Base-by-base conservation (phyloP, 805 yeast species). In the Ogataea trehalophila region DNA sequence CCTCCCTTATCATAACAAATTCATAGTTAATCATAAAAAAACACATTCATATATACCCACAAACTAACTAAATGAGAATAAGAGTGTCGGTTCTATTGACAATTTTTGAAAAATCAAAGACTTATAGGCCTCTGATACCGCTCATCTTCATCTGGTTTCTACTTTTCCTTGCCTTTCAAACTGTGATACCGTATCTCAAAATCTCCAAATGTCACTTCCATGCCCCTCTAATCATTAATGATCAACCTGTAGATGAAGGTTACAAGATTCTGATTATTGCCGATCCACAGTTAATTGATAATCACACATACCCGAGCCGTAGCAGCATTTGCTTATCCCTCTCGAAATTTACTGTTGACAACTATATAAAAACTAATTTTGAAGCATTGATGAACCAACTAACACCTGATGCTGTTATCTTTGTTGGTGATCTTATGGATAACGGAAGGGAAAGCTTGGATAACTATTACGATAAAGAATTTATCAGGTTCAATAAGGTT, bases 261-360 rank as follows among this genome's bases (percentile, higher is more conserved):
- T 49, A 48, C 39, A 60, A 55, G 37, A 40, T 61, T 2, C 50
- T 63, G 33, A 36, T 94, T 13, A 73, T 88, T 34, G 98, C 97
- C 0, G 99, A 94, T 61, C 99, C 99, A 0, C 99, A 94, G 64
- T 74, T 94, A 39, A 85, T 94, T 58, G 99, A 94, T 61, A 85
- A 74, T 23, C 80, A 86, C 65, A 86, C 98, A 0, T 94, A 94
- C 62, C 95, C 95, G 69, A 90, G 56, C 79, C 83, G 17, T 52
- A 68, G 38, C 23, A 17, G 45, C 71, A 3, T 62, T 79, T 22
- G 76, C 77, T 61, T 74, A 69, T 54, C 53, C 8, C 20, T 87
- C n/a, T 78, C 94, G 1, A 73, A 76, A 52, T 65, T 71, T 48
- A 60, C 88, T 37, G 74, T 86, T 15, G 99, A 94, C 62, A 81